These are phyloP conservation scores for Lachancea lanzarotensis DNA, from an alignment of 805 yeast genomes.

Conservation along the genomic window DNA sequence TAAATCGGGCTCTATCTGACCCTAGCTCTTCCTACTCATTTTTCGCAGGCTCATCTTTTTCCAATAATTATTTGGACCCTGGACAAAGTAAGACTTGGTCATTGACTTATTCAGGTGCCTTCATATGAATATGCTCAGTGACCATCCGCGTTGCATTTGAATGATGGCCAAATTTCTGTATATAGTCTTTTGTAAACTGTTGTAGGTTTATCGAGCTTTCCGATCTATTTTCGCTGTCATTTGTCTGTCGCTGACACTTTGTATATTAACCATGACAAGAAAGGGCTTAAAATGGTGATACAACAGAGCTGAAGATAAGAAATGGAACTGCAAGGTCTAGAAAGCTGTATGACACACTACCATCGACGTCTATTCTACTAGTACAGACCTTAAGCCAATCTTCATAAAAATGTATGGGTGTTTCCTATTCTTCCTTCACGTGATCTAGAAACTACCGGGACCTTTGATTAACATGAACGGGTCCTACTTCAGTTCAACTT, in stretches of 20 bases:
- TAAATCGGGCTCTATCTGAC: conserved; percentile 69
- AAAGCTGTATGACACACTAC: too few species aligned
- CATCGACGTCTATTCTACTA: too few species aligned
- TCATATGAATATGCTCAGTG: conserved; percentile 8
- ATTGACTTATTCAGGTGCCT: conserved; percentile 56
- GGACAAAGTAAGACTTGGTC: conserved; percentile 91
- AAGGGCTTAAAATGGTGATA: not conserved
- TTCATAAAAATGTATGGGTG: too few species aligned
- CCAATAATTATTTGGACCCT: conserved; percentile 54
- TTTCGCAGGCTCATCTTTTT: conserved; percentile 51
- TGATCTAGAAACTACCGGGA: too few species aligned
- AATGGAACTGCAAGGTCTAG: too few species aligned
- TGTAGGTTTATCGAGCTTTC: conserved; percentile 3
- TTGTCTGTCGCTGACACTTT: not conserved
- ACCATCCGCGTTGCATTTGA: not conserved
- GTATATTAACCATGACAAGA: not conserved
- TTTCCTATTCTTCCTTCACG: too few species aligned
- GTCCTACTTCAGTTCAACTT: too few species aligned
- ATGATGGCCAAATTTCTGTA: not conserved
- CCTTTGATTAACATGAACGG: too few species aligned
- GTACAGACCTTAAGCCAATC: too few species aligned
- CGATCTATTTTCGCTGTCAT: not conserved
- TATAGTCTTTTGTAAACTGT: not conserved
- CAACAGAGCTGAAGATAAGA: too few species aligned
- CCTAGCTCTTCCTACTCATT: conserved; percentile 57